A percentile compares a stretch with the other conserved stretches of the same genome.
phyloP scores from a whole-genome alignment of 352 stramenopile genomes.

The Globisporangium sylvaticum region DNA sequence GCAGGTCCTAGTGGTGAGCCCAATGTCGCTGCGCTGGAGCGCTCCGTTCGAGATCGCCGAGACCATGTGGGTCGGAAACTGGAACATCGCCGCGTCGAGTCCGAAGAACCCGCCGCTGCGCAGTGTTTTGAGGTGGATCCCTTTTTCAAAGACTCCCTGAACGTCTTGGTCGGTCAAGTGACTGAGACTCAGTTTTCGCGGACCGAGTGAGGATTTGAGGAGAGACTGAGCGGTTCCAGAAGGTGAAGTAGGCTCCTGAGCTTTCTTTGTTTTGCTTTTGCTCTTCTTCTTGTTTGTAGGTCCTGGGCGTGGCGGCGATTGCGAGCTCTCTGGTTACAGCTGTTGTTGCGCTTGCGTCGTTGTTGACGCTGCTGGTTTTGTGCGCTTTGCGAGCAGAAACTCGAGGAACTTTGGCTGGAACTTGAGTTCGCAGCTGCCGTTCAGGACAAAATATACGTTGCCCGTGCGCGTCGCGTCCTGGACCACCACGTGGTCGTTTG shows the following conservation, averaged over 20 bases:
- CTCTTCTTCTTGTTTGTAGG: not conserved
- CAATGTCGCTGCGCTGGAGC: conserved; percentile 44
- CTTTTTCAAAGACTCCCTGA: not conserved
- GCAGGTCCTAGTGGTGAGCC: conserved; percentile 28
- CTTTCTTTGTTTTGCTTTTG: not conserved
- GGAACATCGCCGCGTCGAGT: conserved; percentile 40
- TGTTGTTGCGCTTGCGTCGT: not conserved
- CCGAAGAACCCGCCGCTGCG: conserved; percentile 39
- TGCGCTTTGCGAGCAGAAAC: conserved; percentile 18
- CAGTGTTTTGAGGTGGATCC: conserved; percentile 30
- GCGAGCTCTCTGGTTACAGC: not conserved
- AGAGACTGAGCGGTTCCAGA: not conserved
- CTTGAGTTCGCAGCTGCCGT: conserved; percentile 23
- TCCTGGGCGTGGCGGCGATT: not conserved
- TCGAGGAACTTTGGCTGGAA: conserved; percentile 30
- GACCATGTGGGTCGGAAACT: conserved; percentile 30
- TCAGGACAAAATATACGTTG: conserved; percentile 30
- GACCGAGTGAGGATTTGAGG: not conserved
- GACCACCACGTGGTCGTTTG: conserved; percentile 19
- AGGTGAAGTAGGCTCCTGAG: not conserved
- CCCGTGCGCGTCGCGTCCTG: conserved; percentile 26
- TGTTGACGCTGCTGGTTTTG: conserved; percentile 7
- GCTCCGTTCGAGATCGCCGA: conserved; percentile 34
- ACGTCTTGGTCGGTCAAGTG: not conserved
- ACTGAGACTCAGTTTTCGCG: conserved; percentile 6